Evolutionary conservation across 805 yeast genomes (phyloP).

Genomic region (Nakazawaea laoshanensis): DNA sequence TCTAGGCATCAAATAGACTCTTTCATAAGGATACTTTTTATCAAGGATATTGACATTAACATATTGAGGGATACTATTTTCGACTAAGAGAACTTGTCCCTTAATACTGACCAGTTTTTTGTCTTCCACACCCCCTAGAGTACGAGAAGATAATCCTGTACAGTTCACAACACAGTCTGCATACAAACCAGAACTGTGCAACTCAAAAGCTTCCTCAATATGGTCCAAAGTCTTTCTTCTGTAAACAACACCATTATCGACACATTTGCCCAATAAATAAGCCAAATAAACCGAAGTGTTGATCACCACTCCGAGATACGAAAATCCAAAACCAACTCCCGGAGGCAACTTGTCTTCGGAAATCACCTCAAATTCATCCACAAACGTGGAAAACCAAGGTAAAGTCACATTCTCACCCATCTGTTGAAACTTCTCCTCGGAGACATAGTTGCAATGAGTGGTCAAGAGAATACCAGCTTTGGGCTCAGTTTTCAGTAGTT

Average conservation of each 20-base stretch:
- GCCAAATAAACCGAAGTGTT: constrained; percentile 49
- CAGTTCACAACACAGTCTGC: constrained; percentile 51
- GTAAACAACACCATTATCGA: constrained; percentile 38
- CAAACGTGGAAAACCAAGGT: constrained; percentile 45
- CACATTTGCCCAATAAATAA: constrained; percentile 38
- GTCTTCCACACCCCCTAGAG: constrained; percentile 38
- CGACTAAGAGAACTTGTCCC: constrained; percentile 50
- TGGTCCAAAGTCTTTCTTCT: constrained; percentile 30
- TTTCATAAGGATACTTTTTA: constrained; percentile 30
- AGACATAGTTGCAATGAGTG: constrained; percentile 13
- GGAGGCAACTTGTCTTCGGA: constrained; percentile 26
- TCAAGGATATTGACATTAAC: constrained; percentile 19
- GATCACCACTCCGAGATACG: constrained; percentile 48
- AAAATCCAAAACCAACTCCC: constrained; percentile 30
- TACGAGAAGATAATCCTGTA: constrained; percentile 42
- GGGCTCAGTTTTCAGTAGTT: constrained; percentile 38
- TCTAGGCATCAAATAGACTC: constrained; percentile 57
- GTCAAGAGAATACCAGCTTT: constrained; percentile 36
- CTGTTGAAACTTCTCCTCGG: constrained; percentile 13
- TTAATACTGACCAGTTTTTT: constrained; percentile 38
- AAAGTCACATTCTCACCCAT: constrained; percentile 11
- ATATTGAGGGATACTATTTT: constrained; percentile 33
- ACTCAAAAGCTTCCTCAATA: constrained; percentile 39
- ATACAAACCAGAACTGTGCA: constrained; percentile 26
- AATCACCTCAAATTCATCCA: constrained; percentile 29